Evolutionary conservation across 768 basidiomycete species (phyloP).

Genomic region (Chalciporus chontae): DNA sequence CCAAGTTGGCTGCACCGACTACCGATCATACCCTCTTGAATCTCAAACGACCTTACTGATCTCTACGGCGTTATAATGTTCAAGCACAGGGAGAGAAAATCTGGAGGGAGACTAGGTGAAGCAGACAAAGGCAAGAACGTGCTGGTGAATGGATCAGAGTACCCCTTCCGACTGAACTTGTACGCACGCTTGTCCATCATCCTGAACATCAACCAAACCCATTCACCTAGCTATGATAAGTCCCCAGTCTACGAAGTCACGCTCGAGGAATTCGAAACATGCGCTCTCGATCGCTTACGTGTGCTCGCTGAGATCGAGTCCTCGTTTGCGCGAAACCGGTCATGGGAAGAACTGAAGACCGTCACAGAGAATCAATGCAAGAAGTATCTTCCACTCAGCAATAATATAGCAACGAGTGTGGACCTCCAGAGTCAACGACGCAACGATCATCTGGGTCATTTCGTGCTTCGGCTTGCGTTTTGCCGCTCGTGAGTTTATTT

Average conservation of each 20-base stretch:
- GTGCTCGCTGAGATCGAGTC: constrained; percentile 91
- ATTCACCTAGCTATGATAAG: constrained; percentile 66
- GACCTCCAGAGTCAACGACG: constrained; percentile 62
- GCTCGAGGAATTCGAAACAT: constrained; percentile 92
- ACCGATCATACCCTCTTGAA: background rate
- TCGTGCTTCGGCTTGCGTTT: constrained; percentile 90
- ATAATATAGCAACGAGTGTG: constrained; percentile 45
- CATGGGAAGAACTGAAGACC: constrained; percentile 71
- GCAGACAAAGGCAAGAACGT: background rate
- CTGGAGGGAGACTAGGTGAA: constrained; percentile 1
- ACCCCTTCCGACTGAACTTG: constrained; percentile 80
- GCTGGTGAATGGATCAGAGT: constrained; percentile 25
- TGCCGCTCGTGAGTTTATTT: constrained; percentile 80
- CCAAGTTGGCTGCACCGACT: background rate
- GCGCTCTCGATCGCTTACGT: constrained; percentile 82
- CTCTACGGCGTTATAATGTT: constrained; percentile 16
- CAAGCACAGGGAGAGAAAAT: constrained; percentile 12
- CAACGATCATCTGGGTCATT: constrained; percentile 89
- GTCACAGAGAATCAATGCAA: constrained; percentile 61
- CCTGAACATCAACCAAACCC: background rate
- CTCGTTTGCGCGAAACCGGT: constrained; percentile 75
- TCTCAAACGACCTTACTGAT: background rate
- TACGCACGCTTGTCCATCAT: constrained; percentile 33
- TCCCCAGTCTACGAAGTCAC: constrained; percentile 89
- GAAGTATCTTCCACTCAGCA: constrained; percentile 73